These are phyloP conservation scores for Vaucheria bursata DNA, from an alignment of 352 stramenopile genomes.

Conservation along the genomic window DNA sequence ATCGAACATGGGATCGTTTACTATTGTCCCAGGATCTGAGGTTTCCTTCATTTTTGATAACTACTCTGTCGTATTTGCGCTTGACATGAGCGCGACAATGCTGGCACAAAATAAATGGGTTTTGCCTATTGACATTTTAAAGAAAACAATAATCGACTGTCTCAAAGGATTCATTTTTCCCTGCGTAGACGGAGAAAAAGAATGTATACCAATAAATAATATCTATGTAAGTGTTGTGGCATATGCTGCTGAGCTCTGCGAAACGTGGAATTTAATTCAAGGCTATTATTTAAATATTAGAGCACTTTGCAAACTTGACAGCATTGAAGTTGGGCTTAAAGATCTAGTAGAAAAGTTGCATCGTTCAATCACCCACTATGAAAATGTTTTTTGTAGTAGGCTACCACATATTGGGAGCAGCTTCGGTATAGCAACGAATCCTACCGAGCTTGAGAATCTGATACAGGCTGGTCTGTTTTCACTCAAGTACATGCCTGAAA, in stretches of 20 bases:
- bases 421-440: not conserved
- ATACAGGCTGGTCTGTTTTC: slow-evolving; percentile 15
- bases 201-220: not conserved
- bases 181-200: no score
- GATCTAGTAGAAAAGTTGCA: slow-evolving; percentile 5
- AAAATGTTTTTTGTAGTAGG: not conserved
- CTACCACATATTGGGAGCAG: not conserved
- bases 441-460: slow-evolving; percentile 33
- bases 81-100: slow-evolving; percentile 43
- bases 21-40: slow-evolving; percentile 15
- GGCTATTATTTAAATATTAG: slow-evolving; percentile 17
- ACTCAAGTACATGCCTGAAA: slow-evolving; percentile 31
- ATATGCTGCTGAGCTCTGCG: slow-evolving; percentile 14
- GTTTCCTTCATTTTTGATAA: slow-evolving; percentile 36
- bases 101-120: slow-evolving; percentile 19
- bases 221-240: not conserved
- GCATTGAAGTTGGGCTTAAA: not conserved
- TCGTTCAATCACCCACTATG: no score
- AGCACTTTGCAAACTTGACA: slow-evolving; percentile 5
- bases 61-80: slow-evolving; percentile 26
- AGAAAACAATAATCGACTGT: slow-evolving; percentile 16
- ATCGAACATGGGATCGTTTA: not conserved
- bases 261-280: slow-evolving; percentile 33
- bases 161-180: not conserved
- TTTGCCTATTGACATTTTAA: slow-evolving; percentile 17